Evolutionary conservation across 108 stramenopile species (phyloP).

Genomic region (Nitzschia putrida): DNA sequence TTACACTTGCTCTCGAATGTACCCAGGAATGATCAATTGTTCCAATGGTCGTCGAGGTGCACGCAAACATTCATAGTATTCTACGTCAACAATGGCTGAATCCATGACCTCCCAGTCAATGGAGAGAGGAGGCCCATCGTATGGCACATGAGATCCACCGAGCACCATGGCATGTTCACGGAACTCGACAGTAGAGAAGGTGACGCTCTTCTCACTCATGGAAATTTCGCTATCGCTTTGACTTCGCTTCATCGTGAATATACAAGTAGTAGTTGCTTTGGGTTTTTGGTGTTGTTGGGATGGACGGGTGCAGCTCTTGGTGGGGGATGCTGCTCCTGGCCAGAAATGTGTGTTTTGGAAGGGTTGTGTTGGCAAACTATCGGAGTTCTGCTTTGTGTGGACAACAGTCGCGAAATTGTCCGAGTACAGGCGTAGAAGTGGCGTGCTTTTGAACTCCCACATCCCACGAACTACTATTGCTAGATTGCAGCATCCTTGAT

Average conservation of each 20-base stretch:
- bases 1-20: constrained; percentile 19
- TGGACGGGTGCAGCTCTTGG: no score
- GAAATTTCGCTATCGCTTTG: constrained; percentile 1
- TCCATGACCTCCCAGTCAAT: constrained; percentile 20
- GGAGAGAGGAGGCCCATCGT: constrained; percentile 15
- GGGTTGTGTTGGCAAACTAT: no score
- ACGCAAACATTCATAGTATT: constrained; percentile 18
- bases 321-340: no score
- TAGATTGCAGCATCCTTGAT: no score
- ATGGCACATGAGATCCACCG: constrained; percentile 8
- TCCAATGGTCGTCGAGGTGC: constrained; percentile 16
- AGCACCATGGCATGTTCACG: constrained; percentile 27
- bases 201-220: constrained; percentile 15
- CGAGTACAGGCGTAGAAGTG: no score
- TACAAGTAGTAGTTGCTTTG: neutral
- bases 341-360: no score
- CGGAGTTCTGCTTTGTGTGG: no score
- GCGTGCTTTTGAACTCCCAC: no score
- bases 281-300: no score
- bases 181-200: constrained; percentile 27
- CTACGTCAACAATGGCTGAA: neutral
- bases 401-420: no score
- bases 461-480: no score
- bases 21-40: constrained; percentile 19
- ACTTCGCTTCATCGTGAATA: neutral